Conservation (phyloP, 345 rosid species). For the Dipteronia dyeriana region DNA sequence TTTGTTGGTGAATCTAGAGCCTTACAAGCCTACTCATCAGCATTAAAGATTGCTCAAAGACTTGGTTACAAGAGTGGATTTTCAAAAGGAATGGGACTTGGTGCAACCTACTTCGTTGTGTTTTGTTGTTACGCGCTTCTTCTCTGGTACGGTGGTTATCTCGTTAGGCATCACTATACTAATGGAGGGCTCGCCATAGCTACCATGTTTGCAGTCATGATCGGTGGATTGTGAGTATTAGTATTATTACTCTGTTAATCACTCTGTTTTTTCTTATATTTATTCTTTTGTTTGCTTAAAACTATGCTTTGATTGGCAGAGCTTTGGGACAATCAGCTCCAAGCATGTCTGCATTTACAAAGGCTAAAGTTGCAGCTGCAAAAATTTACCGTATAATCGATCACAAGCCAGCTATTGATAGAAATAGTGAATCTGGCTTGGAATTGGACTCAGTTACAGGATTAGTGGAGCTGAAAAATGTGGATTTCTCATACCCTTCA, state of each 20-base stretch:
- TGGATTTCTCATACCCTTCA: slow-evolving; percentile 88
- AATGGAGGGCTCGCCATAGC: slow-evolving; percentile 95
- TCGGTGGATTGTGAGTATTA: slow-evolving; percentile 86
- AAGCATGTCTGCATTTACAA: slow-evolving; percentile 88
- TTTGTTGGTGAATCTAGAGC: slow-evolving; percentile 95
- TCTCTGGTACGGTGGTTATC: slow-evolving; percentile 95
- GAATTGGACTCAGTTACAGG: slow-evolving; percentile 76
- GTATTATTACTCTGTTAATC: slow-evolving; percentile 3
- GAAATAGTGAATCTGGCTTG: slow-evolving; percentile 64
- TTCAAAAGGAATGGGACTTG: slow-evolving; percentile 90
- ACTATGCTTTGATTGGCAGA: slow-evolving; percentile 38
- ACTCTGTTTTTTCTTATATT: slow-evolving; percentile 11
- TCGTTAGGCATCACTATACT: slow-evolving; percentile 87
- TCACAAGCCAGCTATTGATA: slow-evolving; percentile 70
- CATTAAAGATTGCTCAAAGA: slow-evolving; percentile 72
- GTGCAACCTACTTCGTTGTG: slow-evolving; percentile 95
- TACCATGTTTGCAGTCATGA: slow-evolving; percentile 97
- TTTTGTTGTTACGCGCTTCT: slow-evolving; percentile 92
- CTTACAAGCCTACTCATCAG: slow-evolving; percentile 72
- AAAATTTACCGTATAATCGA: slow-evolving; percentile 83
- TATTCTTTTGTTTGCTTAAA: neutral
- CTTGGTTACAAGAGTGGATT: slow-evolving; percentile 85
- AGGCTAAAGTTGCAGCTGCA: slow-evolving; percentile 93
- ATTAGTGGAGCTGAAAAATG: slow-evolving; percentile 71
- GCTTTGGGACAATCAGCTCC: slow-evolving; percentile 93